Evolutionary conservation across 208 protist genomes (phyloP).

Genomic region (Crithidia expoeki): DNA sequence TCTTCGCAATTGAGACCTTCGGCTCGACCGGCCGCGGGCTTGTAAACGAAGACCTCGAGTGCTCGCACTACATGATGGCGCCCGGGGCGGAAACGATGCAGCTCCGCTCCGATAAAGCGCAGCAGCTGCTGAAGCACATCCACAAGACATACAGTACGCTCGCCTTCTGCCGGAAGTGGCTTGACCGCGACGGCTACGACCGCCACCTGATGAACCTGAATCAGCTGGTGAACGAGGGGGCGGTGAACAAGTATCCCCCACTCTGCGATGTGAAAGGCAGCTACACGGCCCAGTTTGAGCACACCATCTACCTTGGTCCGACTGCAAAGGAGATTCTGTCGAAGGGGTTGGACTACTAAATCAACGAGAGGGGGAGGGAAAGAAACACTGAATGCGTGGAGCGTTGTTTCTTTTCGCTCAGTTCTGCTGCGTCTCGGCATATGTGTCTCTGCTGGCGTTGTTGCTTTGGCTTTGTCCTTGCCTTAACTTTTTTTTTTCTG

Average conservation of each 20-base stretch:
- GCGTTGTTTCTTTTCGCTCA: neutral
- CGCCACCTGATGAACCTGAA: conserved; percentile 90
- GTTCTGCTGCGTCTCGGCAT: neutral
- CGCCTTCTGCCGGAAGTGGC: conserved; percentile 98
- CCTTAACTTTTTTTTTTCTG: neutral
- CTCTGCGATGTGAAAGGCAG: conserved; percentile 96
- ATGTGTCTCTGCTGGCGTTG: neutral
- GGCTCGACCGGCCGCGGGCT: conserved; percentile 96
- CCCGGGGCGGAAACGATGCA: conserved; percentile 66
- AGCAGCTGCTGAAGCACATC: conserved; percentile 93
- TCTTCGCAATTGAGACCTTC: conserved; percentile 99
- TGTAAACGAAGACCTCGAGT: conserved; percentile 97
- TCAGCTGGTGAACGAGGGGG: conserved; percentile 84
- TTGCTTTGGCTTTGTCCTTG: neutral
- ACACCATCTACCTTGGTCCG: conserved; percentile 95
- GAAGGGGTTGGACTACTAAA: conserved; percentile 96
- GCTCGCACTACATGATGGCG: conserved; percentile 98
- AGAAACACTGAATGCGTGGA: conserved; percentile 9
- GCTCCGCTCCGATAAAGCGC: conserved; percentile 85
- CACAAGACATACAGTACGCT: conserved; percentile 95
- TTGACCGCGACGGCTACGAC: conserved; percentile 94
- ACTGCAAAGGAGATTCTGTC: conserved; percentile 97
- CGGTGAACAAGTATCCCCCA: conserved; percentile 96
- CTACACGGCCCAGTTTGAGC: conserved; percentile 98
- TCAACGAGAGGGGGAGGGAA: neutral